These are phyloP conservation scores for Dactylellina parvicollis DNA, from an alignment of 2,329 filamentous ascomycete genomes.

Conservation along the genomic window DNA sequence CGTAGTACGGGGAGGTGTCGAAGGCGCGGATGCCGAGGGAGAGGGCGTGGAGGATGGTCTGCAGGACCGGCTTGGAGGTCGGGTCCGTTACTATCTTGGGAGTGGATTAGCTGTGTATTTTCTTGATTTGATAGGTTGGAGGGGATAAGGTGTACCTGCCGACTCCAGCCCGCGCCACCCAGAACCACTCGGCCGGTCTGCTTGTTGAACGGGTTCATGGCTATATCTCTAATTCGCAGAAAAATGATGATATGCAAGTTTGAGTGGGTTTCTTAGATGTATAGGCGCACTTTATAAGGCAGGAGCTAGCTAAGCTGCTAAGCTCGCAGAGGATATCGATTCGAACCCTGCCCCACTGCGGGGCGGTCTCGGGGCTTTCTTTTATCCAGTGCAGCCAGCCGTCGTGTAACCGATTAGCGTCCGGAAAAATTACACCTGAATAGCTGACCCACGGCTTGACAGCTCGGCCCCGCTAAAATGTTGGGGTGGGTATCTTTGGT, in stretches of 20 bases:
- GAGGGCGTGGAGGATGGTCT: slow-evolving; percentile 65
- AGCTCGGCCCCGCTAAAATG: neutral
- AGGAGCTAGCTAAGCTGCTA: slow-evolving; percentile 6
- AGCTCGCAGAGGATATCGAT: neutral
- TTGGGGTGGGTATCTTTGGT: slow-evolving; percentile 4
- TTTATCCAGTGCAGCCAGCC: slow-evolving; percentile 36
- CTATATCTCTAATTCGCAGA: neutral
- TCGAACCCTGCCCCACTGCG: slow-evolving; percentile 27
- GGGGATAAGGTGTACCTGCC: slow-evolving; percentile 16
- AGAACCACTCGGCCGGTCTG: slow-evolving; percentile 32
- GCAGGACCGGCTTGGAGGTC: slow-evolving; percentile 64
- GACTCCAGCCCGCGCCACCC: slow-evolving; percentile 50
- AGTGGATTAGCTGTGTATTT: slow-evolving; percentile 61
- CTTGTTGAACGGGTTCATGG: slow-evolving; percentile 44
- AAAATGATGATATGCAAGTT: neutral
- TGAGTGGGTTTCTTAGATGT: neutral
- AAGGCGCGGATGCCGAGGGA: slow-evolving; percentile 65
- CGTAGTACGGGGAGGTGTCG: slow-evolving; percentile 68
- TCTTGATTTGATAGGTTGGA: neutral
- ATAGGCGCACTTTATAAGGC: slow-evolving; percentile 16
- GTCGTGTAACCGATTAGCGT: slow-evolving; percentile 14
- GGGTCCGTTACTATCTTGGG: slow-evolving; percentile 64
- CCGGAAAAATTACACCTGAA: slow-evolving; percentile 51
- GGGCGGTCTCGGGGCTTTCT: slow-evolving; percentile 12
- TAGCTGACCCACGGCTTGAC: slow-evolving; percentile 2